Conservation (phyloP, 495 filamentous ascomycete species). For the Bacidia rubella region DNA sequence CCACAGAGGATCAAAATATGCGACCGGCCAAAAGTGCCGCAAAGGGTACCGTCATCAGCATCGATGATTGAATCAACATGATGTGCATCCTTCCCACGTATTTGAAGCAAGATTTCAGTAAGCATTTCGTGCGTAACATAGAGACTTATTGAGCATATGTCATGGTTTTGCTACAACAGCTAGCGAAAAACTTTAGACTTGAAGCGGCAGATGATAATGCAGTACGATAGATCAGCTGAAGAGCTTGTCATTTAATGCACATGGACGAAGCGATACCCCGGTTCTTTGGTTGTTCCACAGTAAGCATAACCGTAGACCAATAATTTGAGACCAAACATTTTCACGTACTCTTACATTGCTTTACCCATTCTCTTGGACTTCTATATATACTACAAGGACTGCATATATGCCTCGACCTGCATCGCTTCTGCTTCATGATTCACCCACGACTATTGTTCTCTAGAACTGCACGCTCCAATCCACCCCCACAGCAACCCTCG, state of each 20-base stretch:
- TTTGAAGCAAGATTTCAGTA: no score
- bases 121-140: no score
- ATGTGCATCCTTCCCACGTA: neutral
- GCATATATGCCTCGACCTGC: no score
- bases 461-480: conserved; percentile 71
- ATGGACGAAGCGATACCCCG: neutral
- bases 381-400: no score
- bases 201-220: neutral
- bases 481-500: conserved; percentile 59
- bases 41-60: neutral
- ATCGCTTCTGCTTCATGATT: no score
- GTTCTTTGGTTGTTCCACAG: no score
- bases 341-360: neutral
- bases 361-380: no score
- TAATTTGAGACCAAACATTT: neutral
- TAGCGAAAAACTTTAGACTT: neutral
- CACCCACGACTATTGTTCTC: neutral
- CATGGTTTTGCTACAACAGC: neutral
- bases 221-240: neutral
- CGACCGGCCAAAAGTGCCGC: no score
- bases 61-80: neutral
- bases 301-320: no score
- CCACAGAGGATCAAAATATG: neutral
- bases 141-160: neutral
- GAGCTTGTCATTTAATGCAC: neutral